Percentiles rank a stretch among this genome's conserved stretches.
phyloP scores from a whole-genome alignment of 768 basidiomycete species.

The Tulasnella sp. region DNA sequence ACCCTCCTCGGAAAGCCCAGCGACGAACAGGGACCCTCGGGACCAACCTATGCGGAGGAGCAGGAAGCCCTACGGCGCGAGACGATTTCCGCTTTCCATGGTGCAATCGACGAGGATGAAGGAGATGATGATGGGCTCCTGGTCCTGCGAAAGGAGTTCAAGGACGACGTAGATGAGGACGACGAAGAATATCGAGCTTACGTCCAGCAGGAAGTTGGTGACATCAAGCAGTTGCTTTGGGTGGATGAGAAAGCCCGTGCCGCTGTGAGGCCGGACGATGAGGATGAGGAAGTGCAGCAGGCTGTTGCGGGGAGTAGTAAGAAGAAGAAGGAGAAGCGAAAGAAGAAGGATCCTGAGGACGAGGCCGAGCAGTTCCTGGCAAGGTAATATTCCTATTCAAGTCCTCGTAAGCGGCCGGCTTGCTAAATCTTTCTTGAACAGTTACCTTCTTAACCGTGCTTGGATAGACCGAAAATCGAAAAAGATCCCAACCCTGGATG shows the following conservation, averaged over 20 bases:
- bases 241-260: constrained; percentile 41
- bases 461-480: constrained; percentile 74
- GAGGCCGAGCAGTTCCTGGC: constrained; percentile 82
- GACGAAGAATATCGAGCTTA: constrained; percentile 83
- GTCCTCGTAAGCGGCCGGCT: neutral
- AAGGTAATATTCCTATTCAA: constrained; percentile 55
- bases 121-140: constrained; percentile 57
- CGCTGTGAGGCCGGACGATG: constrained; percentile 30
- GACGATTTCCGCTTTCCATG: constrained; percentile 79
- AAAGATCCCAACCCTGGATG: constrained; percentile 76
- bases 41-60: constrained; percentile 70
- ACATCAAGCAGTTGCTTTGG: constrained; percentile 63
- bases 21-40: constrained; percentile 39
- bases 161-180: constrained; percentile 70
- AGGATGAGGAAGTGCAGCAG: constrained; percentile 36
- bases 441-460: constrained; percentile 95
- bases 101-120: constrained; percentile 37
- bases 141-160: constrained; percentile 67
- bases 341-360: constrained; percentile 31
- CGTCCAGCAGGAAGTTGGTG: constrained; percentile 75
- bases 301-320: constrained; percentile 34
- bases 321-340: constrained; percentile 30
- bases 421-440: constrained; percentile 35
- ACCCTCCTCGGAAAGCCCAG: constrained; percentile 49
- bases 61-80: constrained; percentile 70